phyloP scores from a whole-genome alignment of 495 filamentous ascomycete species.

The Hypomontagnella monticulosa region DNA sequence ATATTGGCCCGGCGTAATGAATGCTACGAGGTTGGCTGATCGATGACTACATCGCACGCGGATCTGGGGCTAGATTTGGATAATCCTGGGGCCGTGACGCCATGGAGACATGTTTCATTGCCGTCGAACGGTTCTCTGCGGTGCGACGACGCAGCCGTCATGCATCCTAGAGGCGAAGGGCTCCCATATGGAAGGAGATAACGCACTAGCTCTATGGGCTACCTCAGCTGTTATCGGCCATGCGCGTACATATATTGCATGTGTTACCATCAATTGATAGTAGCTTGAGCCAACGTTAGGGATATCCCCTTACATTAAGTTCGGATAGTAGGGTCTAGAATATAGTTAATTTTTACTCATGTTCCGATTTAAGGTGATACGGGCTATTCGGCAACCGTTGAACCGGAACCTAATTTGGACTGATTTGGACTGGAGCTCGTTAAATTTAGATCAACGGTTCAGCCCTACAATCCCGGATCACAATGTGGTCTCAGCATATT shows the following conservation, averaged over 20 bases:
- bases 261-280: too few relatives aligned
- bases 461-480: constrained; percentile 25
- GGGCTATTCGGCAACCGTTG: constrained; percentile 12
- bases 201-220: too few relatives aligned
- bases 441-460: constrained; percentile 37
- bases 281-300: too few relatives aligned
- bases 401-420: constrained; percentile 28
- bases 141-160: constrained; percentile 30
- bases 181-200: not conserved
- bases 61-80: not conserved
- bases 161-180: constrained; percentile 22
- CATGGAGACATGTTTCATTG: constrained; percentile 26
- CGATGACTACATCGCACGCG: constrained; percentile 2
- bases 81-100: constrained; percentile 9
- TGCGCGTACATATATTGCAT: too few relatives aligned
- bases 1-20: constrained; percentile 13
- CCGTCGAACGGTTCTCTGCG: constrained; percentile 33
- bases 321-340: too few relatives aligned
- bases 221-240: too few relatives aligned
- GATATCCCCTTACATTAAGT: too few relatives aligned
- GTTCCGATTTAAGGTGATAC: constrained; percentile 11
- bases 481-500: not conserved
- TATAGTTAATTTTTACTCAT: not conserved
- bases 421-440: constrained; percentile 26
- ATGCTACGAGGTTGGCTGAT: constrained; percentile 9